Conservation (phyloP, 176 grass and related monocot genomes). For the Phyllostachys edulis region DNA sequence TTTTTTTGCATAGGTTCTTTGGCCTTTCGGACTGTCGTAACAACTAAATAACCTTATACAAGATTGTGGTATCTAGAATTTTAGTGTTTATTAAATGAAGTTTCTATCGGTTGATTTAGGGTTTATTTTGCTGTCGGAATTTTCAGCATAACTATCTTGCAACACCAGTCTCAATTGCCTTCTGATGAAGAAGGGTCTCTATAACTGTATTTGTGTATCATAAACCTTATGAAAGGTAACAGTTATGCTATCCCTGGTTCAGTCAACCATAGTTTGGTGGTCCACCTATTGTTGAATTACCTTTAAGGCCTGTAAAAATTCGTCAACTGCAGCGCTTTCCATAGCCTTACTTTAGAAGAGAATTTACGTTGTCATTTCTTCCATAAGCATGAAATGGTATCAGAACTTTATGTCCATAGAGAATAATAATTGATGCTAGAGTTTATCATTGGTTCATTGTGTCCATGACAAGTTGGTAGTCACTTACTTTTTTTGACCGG, state of each 20-base stretch:
- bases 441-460: background rate
- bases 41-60: background rate
- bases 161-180: background rate
- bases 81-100: background rate
- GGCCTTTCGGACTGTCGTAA: background rate
- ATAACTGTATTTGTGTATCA: background rate
- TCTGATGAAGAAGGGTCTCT: background rate
- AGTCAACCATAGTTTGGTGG: background rate
- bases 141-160: conserved; percentile 10
- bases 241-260: background rate
- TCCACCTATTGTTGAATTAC: background rate
- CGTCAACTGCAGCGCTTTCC: background rate
- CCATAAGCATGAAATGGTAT: conserved; percentile 6
- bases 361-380: background rate
- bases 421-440: background rate
- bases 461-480: background rate
- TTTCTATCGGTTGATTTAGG: background rate
- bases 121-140: background rate
- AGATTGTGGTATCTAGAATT: background rate
- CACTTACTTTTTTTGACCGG: background rate
- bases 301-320: background rate
- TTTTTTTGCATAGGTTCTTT: background rate
- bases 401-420: background rate
- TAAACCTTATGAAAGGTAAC: background rate
- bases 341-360: background rate